A percentile compares a stretch with the other conserved stretches of the same genome.
phyloP scores from a whole-genome alignment of 441 rosid species.

The Brassica hybrid region DNA sequence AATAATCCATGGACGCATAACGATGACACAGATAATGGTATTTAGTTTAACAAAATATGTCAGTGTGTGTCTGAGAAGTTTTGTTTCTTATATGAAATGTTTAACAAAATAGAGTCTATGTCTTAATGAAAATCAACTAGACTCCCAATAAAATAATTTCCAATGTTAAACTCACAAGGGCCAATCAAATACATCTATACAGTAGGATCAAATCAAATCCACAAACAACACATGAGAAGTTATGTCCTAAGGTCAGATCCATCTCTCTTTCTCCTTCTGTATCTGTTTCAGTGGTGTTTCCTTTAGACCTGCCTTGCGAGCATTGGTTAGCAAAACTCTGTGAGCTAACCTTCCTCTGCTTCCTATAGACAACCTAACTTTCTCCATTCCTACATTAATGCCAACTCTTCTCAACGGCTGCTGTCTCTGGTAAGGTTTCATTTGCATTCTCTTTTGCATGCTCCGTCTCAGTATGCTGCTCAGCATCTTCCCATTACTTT shows the following conservation, averaged over 20 bases:
- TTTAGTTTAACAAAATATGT: slow-evolving; percentile 1
- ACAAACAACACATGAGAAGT: slow-evolving; percentile 11
- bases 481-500: slow-evolving; percentile 59
- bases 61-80: too few species aligned
- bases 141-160: too few species aligned
- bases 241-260: slow-evolving; percentile 37
- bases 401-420: slow-evolving; percentile 77
- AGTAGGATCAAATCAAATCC: not conserved
- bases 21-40: slow-evolving; percentile 90
- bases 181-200: not conserved
- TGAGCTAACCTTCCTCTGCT: slow-evolving; percentile 77
- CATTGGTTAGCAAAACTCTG: slow-evolving; percentile 61
- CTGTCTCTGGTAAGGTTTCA: slow-evolving; percentile 65
- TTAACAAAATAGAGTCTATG: not conserved
- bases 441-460: slow-evolving; percentile 69
- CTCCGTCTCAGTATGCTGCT: slow-evolving; percentile 73
- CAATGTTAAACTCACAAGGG: not conserved
- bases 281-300: slow-evolving; percentile 51
- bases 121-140: not conserved
- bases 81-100: too few species aligned
- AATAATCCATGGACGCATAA: slow-evolving; percentile 97
- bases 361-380: slow-evolving; percentile 85
- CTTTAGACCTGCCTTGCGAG: slow-evolving; percentile 56
- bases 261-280: slow-evolving; percentile 81
- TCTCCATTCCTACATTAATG: slow-evolving; percentile 87